Evolutionary conservation across 1,139 yeast species (phyloP).

Genomic region (Protomyces lactucae-debilis): DNA sequence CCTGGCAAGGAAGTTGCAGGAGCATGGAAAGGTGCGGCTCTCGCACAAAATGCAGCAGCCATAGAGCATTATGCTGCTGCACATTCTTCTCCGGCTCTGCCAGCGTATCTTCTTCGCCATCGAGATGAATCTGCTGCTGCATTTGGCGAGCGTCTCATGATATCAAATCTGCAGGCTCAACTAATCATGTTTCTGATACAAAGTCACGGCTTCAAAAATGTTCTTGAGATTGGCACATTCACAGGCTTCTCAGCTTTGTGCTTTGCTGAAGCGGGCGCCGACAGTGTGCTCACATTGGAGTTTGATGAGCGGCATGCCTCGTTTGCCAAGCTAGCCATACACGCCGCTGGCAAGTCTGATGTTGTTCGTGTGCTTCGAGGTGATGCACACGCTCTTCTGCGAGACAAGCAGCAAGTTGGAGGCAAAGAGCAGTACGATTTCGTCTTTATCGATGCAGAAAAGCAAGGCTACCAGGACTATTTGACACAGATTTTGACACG

Average conservation of each 20-base stretch:
- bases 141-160: slow-evolving; percentile 15
- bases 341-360: slow-evolving; percentile 12
- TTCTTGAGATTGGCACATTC: slow-evolving; percentile 23
- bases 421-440: slow-evolving; percentile 11
- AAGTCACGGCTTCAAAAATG: background rate
- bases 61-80: slow-evolving; percentile 14
- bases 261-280: slow-evolving; percentile 20
- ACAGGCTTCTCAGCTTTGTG: slow-evolving; percentile 21
- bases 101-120: background rate
- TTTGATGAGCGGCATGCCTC: slow-evolving; percentile 7
- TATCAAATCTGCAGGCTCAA: slow-evolving; percentile 17
- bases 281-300: slow-evolving; percentile 11
- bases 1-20: background rate
- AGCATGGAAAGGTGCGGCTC: slow-evolving; percentile 1
- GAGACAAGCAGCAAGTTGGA: background rate
- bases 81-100: background rate
- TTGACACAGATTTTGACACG: background rate
- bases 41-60: background rate
- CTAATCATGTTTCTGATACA: slow-evolving; percentile 2
- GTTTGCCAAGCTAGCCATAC: slow-evolving; percentile 17
- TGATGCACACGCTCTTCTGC: slow-evolving; percentile 9
- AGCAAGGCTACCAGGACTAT: slow-evolving; percentile 17
- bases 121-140: slow-evolving; percentile 13
- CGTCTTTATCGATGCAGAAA: slow-evolving; percentile 26
- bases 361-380: slow-evolving; percentile 9